Evolutionary conservation across 2,329 filamentous ascomycete genomes (phyloP), one percentile per base, ranked within the genome.

Genomic region (Zymoseptoria ardabiliae): DNA sequence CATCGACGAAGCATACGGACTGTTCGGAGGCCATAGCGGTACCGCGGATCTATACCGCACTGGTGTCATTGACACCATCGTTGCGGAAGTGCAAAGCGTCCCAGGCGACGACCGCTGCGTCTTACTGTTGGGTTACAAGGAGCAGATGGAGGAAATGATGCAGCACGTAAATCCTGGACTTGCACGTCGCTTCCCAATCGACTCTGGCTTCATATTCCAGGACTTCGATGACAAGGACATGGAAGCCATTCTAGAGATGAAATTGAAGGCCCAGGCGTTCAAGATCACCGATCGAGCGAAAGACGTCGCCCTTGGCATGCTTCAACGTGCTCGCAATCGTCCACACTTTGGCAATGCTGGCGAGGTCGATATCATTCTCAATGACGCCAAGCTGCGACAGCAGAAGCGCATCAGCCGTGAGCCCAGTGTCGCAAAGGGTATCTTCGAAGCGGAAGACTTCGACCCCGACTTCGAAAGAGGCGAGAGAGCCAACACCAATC

Each of bases 1-100:
- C 13, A 91, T 93, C 2, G 89, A 93, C 62, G 89, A 94, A 68
- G 89, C 89, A 0, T 92, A 93, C 63, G 84, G 85, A 35, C 77
- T 93, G 0, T 82, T 79, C 52, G 72, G 76, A 75, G 0, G 70
- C 71, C 6, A 71, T 68, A 0, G 66, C 66, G n/a, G 63, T 63
- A 2, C 67, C 66, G 69, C 73, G 1, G 81, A 85, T 63, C 60
- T 63, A 0, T 91, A 74, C 74, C 87, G 83, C 69, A 81, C 77
- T 0, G 86, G 84, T 0, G 86, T 90, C 1, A 79, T 91, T 2
- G 88, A 91, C 65, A 90, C 86, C 0, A 85, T 91, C 11, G 88
- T 91, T 0, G 85, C 86, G 0, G 85, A 90, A 64, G 82, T 91
- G 0, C 88, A 91, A 60, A 87, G 82, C 61, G 81, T 81, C 0